Evolutionary conservation across 2,329 filamentous ascomycete genomes (phyloP), one percentile per base, ranked within the genome.

Genomic region (Phyllosticta citribraziliensis): DNA sequence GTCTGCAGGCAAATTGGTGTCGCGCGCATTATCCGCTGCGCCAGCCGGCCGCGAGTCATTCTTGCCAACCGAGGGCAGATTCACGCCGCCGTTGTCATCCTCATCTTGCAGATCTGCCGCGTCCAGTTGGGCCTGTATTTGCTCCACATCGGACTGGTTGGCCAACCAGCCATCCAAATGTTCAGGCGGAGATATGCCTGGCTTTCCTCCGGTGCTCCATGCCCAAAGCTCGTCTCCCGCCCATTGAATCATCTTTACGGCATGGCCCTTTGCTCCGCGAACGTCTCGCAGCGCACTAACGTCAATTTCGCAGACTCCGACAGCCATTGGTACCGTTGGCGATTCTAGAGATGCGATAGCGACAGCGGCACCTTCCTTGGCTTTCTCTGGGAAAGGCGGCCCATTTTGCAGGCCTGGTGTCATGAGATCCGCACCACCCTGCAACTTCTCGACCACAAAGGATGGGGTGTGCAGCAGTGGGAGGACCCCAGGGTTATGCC

Each of bases 171-270:
- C 83, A 19, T 80, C 74, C 17, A 86, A 68, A 12, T 77, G 72
- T 27, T 79, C 78, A 0, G 85, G 84, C 12, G 81, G 74, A 17
- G 78, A 72, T 50, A 74, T 73, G 10, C 83, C 84, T 19, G 80
- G 76, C 62, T 77, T 80, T 5, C 79, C 82, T 27, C 74, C 76
- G 33, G 79, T 75, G 66, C 80, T 84, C 82, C 83, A 87, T 4
- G 76, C 76, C 84, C 85, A 88, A n/a, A 87, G 68, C 72, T 88
- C 86, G 72, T 88, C 86, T 1, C 85, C 84, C 63, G 80, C 78
- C 85, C 86, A 88, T 67, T 88, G 85, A 56, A 88, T 73, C 3
- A 82, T 84, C 64, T 82, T 79, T 10, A 88, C 84, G 1, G 85
- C 86, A 72, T 84, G 82, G 0, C 86, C 86, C 67, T 84, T 86